Conservation (phyloP, 345 rosid genomes). For the Gossypium ekmanianum region DNA sequence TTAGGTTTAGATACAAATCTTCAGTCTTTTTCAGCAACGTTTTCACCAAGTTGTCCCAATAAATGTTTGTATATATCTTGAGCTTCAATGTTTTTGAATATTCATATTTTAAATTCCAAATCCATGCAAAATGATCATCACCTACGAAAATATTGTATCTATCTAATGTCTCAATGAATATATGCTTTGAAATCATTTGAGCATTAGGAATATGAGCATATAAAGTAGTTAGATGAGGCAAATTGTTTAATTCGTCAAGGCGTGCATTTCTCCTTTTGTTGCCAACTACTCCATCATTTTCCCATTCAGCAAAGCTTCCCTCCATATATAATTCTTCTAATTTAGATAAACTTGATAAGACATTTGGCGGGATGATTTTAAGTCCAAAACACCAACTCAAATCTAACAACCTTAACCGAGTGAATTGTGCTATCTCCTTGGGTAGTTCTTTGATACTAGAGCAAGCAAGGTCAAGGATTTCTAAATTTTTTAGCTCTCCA, state of each 20-base stretch:
- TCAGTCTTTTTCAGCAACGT: neutral
- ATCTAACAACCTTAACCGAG: too few species aligned
- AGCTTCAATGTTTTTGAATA: neutral
- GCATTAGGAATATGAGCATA: fast-evolving
- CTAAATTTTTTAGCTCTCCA: too few species aligned
- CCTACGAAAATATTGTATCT: neutral
- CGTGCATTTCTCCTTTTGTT: neutral
- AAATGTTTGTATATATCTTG: neutral
- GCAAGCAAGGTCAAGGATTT: conserved; percentile 17
- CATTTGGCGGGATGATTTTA: conserved; percentile 18
- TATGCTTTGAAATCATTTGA: too few species aligned
- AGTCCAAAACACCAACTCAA: conserved; percentile 10
- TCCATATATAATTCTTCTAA: too few species aligned
- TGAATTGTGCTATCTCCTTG: conserved; percentile 7
- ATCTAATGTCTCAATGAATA: neutral
- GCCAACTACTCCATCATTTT: neutral
- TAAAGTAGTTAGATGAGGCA: too few species aligned
- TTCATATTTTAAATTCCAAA: fast-evolving
- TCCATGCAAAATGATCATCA: fast-evolving
- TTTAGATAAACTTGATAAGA: neutral
- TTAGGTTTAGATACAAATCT: neutral
- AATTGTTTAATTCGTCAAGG: neutral
- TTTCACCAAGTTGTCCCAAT: neutral
- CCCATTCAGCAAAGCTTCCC: conserved; percentile 12
- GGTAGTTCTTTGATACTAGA: conserved; percentile 23